phyloP scores from a whole-genome alignment of 192 early-diverging fungal genomes.

The Allomyces arbusculus region DNA sequence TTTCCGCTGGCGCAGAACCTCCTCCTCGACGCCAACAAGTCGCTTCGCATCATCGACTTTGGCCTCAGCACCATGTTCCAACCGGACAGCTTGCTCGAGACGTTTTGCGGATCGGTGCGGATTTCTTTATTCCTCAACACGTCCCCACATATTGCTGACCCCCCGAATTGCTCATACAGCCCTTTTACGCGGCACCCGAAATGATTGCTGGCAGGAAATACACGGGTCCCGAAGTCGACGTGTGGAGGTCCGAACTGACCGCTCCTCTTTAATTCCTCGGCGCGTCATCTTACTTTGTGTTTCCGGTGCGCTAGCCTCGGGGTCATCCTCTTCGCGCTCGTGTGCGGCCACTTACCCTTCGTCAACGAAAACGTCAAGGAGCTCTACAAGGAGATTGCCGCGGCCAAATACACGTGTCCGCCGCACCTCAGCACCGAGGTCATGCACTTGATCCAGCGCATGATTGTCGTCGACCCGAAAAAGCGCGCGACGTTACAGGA shows the following conservation, averaged over 20 bases:
- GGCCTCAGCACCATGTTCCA: constrained; percentile 59
- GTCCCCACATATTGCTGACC: background rate
- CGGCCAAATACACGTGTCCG: constrained; percentile 35
- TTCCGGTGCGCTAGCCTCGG: constrained; percentile 19
- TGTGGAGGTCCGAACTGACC: constrained; percentile 35
- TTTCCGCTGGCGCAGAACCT: constrained; percentile 27
- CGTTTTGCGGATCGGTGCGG: constrained; percentile 25
- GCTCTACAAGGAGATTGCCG: constrained; percentile 62
- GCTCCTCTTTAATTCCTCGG: background rate
- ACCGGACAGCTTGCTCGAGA: constrained; percentile 23
- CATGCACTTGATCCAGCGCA: constrained; percentile 39
- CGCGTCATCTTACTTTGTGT: background rate
- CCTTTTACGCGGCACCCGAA: constrained; percentile 70
- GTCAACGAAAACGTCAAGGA: constrained; percentile 67
- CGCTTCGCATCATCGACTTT: constrained; percentile 75
- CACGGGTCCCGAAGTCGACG: constrained; percentile 67
- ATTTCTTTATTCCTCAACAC: background rate
- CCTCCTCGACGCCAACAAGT: constrained; percentile 44
- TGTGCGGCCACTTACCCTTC: constrained; percentile 68
- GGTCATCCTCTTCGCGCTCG: constrained; percentile 65
- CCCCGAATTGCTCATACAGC: constrained; percentile 12
- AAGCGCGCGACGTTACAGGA: constrained; percentile 44
- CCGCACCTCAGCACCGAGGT: constrained; percentile 21
- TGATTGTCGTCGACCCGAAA: constrained; percentile 52
- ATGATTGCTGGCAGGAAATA: constrained; percentile 63